Evolutionary conservation across 2,329 filamentous ascomycete species (phyloP).

Genomic region (Trichoderma endophyticum): DNA sequence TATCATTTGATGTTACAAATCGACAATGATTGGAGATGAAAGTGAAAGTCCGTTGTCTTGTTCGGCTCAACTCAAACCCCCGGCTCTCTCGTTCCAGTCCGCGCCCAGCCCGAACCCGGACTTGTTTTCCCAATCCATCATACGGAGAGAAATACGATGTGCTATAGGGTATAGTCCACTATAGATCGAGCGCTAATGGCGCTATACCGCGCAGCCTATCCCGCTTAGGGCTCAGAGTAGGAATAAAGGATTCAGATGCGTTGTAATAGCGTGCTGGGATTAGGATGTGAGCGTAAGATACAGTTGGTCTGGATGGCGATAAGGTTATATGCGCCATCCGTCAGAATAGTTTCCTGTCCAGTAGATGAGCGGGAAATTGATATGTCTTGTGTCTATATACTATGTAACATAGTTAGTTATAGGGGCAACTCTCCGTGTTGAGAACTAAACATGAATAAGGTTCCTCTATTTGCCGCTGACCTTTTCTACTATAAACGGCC

Average conservation of each 20-base stretch:
- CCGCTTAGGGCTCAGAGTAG: neutral
- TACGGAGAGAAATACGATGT: neutral
- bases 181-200: neutral
- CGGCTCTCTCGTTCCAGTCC: neutral
- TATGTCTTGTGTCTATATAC: neutral
- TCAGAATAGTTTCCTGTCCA: neutral
- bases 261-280: neutral
- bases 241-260: neutral
- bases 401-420: neutral
- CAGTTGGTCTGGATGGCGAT: neutral
- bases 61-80: neutral
- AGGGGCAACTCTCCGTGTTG: neutral
- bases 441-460: neutral
- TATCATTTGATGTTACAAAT: neutral
- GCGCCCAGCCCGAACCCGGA: neutral
- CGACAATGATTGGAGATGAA: neutral
- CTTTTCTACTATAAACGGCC: neutral
- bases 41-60: neutral
- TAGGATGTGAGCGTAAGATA: neutral
- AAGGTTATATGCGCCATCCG: neutral
- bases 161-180: neutral
- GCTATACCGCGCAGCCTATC: neutral
- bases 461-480: neutral
- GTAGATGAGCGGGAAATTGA: neutral
- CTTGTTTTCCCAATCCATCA: neutral